Base-by-base conservation (phyloP, 148 eudicot genomes). In the Limonium bicolor region DNA sequence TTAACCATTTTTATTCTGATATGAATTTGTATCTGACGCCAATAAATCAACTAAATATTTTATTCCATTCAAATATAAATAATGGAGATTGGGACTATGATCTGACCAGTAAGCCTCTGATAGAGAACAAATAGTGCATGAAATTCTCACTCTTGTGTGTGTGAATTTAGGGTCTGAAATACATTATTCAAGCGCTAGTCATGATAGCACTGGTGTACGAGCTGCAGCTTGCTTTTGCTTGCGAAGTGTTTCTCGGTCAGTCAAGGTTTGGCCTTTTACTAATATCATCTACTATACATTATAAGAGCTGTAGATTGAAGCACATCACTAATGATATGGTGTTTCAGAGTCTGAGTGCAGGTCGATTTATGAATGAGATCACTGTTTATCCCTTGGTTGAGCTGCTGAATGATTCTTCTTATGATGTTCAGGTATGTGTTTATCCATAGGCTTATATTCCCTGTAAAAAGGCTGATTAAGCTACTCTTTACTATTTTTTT, bases 341-440 rank as follows among this genome's bases (percentile, higher is more conserved):
- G 27, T 27, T 73, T 63, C 94, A 92, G 99, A 71, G 69, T 71
- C 59, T 92, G 46, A 75, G 99, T 85, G 95, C 88, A 78, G 95
- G 99, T 62, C 44, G 37, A 18, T 85, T 85, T 63, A 69, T 73
- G 86, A 78, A 69, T 40, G 88, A 85, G 62, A 37, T 38, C 15
- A 43, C 76, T 42, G 34, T 73, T 40, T 37, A 31, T 54, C 85
- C 80, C 12, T 60, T 92, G 71, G 61, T 92, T 46, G 74, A 74
- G 55, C 88, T 85, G 41, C 53, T 92, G 42, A 49, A 50, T 55
- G 87, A 77, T 37, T 53, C 66, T 58, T 73, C 74, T 56, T 50
- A 51, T 50, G 53, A 69, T 54, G 94, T 77, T 46, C 99, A 85
- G 95, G 99, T 92, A 67, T 43, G 20, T 26, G 40, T 54, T 20